Evolutionary conservation across 2,329 filamentous ascomycete species (phyloP).

Genomic region (Ascochyta pisi): DNA sequence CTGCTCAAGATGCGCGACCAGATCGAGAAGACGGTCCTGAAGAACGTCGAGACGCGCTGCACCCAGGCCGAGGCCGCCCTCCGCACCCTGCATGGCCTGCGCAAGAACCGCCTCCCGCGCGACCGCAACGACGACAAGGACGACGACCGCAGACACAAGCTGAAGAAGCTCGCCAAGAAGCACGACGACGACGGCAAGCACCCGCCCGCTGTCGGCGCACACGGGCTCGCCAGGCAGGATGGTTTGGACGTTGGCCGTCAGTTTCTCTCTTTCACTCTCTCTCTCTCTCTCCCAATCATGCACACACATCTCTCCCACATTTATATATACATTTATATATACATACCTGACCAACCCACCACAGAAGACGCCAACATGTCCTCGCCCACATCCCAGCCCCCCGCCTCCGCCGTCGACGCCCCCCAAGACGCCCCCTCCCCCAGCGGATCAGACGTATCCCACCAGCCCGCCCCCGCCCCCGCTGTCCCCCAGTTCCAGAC

Average conservation of each 20-base stretch:
- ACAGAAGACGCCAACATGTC: constrained; percentile 47
- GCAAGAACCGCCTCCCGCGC: constrained; percentile 67
- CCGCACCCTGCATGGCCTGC: constrained; percentile 70
- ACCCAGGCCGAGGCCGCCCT: constrained; percentile 75
- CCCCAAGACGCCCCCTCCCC: constrained; percentile 58
- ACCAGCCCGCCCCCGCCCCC: constrained; percentile 67
- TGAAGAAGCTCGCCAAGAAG: constrained; percentile 74
- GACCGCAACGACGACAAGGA: constrained; percentile 59
- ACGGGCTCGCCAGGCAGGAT: constrained; percentile 69
- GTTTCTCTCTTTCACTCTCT: no score
- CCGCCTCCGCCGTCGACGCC: constrained; percentile 61
- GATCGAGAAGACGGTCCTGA: constrained; percentile 64
- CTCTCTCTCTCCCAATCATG: no score
- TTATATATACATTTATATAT: no score
- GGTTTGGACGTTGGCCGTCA: constrained; percentile 55
- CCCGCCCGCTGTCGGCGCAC: constrained; percentile 67
- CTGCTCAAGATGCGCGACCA: constrained; percentile 70
- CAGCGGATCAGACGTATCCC: constrained; percentile 61
- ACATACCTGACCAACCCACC: constrained; percentile 16
- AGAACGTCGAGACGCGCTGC: constrained; percentile 59
- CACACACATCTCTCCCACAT: no score
- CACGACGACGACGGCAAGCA: constrained; percentile 73
- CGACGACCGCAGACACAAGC: constrained; percentile 54
- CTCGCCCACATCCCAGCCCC: constrained; percentile 52
- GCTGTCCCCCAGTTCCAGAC: constrained; percentile 77